Percentiles rank a stretch among this genome's conserved stretches.
Evolutionary conservation across 1,139 yeast genomes (phyloP).

Genomic region (Geotrichum phurueaensis): DNA sequence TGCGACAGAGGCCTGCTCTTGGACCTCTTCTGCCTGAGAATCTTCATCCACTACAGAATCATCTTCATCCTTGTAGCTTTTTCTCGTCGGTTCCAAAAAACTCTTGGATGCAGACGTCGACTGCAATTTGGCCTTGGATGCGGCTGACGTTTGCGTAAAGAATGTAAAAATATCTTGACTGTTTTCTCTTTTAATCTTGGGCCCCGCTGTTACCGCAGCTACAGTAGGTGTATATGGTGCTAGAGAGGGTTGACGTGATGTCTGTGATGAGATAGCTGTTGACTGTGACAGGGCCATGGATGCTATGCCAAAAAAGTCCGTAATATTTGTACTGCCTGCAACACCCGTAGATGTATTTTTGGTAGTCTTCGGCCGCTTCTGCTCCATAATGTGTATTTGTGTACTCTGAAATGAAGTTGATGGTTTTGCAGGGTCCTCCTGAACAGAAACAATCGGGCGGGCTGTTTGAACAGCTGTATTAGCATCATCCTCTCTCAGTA

Average conservation of each 20-base stretch:
- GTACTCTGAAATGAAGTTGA: background rate
- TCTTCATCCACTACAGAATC: background rate
- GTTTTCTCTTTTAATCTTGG: background rate
- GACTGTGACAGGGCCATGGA: background rate
- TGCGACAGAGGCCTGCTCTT: background rate
- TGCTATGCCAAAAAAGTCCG: constrained; percentile 5
- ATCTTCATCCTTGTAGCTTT: background rate
- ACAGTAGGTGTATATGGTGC: background rate
- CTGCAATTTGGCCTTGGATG: background rate
- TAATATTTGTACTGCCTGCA: background rate
- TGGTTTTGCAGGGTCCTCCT: background rate
- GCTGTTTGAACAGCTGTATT: background rate
- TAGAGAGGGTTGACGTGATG: background rate
- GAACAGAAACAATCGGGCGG: background rate
- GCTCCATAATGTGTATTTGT: background rate
- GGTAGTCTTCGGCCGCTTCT: background rate
- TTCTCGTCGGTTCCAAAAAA: background rate
- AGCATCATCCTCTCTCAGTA: background rate
- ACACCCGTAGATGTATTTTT: background rate
- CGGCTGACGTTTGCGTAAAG: background rate
- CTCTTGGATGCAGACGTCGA: background rate
- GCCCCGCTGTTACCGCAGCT: background rate
- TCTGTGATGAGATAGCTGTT: background rate
- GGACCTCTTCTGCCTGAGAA: background rate
- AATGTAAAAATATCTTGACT: constrained; percentile 5